Base-by-base conservation (phyloP, 768 basidiomycete genomes). In the Tulasnella sp. region DNA sequence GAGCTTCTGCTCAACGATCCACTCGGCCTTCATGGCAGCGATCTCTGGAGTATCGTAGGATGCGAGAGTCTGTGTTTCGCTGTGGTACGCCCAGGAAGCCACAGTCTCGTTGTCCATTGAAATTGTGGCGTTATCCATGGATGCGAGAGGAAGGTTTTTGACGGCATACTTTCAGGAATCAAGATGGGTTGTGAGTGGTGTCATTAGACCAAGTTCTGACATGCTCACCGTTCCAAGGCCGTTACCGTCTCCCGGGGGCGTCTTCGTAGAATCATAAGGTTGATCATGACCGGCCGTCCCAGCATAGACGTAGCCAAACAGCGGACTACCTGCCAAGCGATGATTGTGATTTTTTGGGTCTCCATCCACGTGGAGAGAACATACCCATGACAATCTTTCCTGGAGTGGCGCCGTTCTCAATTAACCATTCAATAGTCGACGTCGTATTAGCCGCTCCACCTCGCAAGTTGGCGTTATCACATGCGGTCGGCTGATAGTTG, bases 271-370 rank as follows among this genome's bases (percentile, higher is more conserved):
- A 15, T 38, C 15, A 15, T 38, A 49, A 21, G 19, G 21, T 21
- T 7, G 21, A 49, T 21, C 47, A n/a, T 21, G 67, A 0, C 70
- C 71, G 32, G 63, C 64, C 1, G 88, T 90, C 30, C 79, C 72
- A 67, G 86, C 82, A 66, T 90, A 92, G 1, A 83, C 81, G 65
- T 83, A 82, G 0, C 88, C 88, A 65, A 90, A 92, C 3, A 89
- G 74, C 3, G 89, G 89, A 68, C 89, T 84, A 53, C 87, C 83
- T 71, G 26, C 45, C 4, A 42, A 43, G 5, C 47, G 15, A 29
- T 24, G n/a, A 27, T 58, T n/a, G 30, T 42, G 60, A 11, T 21
- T 10, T 54, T 17, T 17, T n/a, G n/a, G n/a, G n/a, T n/a, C n/a
- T n/a, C n/a, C n/a, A n/a, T n/a, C n/a, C n/a, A n/a, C n/a, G n/a